These are phyloP conservation scores for Solanum hybrid DNA, from an alignment of 305 asterid species.

Conservation along the genomic window DNA sequence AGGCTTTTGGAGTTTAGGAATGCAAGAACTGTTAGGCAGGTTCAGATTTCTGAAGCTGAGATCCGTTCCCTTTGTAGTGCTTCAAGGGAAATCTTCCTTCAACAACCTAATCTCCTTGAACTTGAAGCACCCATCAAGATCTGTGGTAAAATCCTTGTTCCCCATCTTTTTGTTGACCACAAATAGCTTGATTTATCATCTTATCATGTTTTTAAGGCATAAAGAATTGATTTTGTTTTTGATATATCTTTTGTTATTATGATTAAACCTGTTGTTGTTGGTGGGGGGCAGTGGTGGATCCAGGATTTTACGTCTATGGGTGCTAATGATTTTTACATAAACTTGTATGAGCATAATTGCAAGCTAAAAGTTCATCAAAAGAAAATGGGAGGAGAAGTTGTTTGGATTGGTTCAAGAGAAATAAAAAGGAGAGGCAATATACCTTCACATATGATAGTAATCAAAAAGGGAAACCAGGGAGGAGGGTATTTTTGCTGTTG, in stretches of 20 bases:
- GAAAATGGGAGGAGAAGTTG: not conserved
- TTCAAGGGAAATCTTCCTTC: constrained; percentile 25
- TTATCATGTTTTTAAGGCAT: not conserved
- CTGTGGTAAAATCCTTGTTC: constrained; percentile 17
- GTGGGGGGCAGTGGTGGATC: not conserved
- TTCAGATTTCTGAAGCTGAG: constrained; percentile 28
- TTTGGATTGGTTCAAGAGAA: not conserved
- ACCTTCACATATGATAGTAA: not conserved
- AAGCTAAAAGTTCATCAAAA: not conserved
- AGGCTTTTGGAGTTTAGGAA: constrained; percentile 24
- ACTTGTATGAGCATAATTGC: not conserved
- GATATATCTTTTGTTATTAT: not conserved
- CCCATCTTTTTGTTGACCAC: not conserved
- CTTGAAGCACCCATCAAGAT: constrained; percentile 36
- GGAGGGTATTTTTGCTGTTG: not conserved
- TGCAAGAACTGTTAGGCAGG: constrained; percentile 27
- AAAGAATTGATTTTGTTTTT: not conserved
- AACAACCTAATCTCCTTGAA: constrained; percentile 34
- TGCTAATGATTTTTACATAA: not conserved
- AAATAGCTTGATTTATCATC: not conserved
- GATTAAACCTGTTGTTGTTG: not conserved
- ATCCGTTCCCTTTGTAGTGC: constrained; percentile 24
- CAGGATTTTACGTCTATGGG: not conserved
- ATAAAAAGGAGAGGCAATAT: not conserved
- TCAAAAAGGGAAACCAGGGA: not conserved